Evolutionary conservation across 2,329 filamentous ascomycete genomes (phyloP).

Genomic region (Pseudonectria buxi): DNA sequence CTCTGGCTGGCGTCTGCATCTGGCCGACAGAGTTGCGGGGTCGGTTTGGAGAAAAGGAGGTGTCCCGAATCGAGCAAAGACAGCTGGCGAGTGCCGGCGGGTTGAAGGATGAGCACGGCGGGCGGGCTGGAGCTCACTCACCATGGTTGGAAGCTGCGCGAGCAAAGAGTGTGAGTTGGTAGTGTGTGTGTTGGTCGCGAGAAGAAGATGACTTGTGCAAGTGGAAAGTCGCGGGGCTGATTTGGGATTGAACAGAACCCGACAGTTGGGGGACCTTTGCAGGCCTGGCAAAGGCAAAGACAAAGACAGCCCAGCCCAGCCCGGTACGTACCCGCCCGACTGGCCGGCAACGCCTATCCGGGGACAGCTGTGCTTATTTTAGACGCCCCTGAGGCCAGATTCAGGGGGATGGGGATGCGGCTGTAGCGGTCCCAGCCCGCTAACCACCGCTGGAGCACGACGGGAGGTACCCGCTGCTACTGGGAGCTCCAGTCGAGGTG

Average conservation of each 20-base stretch:
- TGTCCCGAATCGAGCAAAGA: slow-evolving; percentile 4
- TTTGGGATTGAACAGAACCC: slow-evolving; percentile 15
- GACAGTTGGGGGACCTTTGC: slow-evolving; percentile 24
- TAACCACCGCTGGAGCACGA: too few species aligned
- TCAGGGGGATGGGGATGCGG: too few species aligned
- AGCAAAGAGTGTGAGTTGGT: slow-evolving; percentile 12
- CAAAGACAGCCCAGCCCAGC: too few species aligned
- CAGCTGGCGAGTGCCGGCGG: slow-evolving; percentile 1
- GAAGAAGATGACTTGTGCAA: slow-evolving; percentile 23
- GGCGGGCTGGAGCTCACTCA: slow-evolving; percentile 11
- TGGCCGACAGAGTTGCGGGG: slow-evolving; percentile 17
- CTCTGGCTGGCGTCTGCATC: slow-evolving; percentile 7
- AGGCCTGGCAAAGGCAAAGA: too few species aligned
- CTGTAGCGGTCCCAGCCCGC: too few species aligned
- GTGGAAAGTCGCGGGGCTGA: slow-evolving; percentile 24
- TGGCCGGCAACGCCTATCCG: too few species aligned
- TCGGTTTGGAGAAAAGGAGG: slow-evolving; percentile 7
- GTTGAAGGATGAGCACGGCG: slow-evolving; percentile 1
- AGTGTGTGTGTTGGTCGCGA: slow-evolving; percentile 19
- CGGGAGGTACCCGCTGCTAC: too few species aligned
- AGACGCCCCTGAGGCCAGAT: too few species aligned
- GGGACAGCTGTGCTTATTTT: too few species aligned
- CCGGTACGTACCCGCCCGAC: too few species aligned
- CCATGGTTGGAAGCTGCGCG: slow-evolving; percentile 22
- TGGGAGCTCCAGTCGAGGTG: too few species aligned